phyloP scores from a whole-genome alignment of 306 rosid species.

The Gastrolobium villosum region DNA sequence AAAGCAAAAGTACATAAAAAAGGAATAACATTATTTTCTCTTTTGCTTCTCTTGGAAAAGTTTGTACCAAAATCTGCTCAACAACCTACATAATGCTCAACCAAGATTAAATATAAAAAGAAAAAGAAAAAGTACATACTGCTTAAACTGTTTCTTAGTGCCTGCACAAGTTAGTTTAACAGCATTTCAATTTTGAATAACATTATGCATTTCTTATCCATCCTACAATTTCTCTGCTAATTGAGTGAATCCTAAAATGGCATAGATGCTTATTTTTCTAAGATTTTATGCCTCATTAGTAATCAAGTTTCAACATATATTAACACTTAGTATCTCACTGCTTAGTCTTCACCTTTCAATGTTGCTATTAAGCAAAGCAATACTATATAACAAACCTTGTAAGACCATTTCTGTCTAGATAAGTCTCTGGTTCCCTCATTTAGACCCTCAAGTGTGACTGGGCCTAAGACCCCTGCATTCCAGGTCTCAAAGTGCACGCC shows the following conservation, averaged over 20 bases:
- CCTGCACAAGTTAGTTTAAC: not conserved
- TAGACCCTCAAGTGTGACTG: constrained; percentile 81
- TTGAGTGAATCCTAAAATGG: not conserved
- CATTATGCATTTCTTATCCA: not conserved
- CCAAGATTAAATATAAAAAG: not conserved
- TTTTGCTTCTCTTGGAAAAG: constrained; percentile 18
- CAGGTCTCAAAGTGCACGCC: constrained; percentile 87
- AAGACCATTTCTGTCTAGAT: constrained; percentile 86
- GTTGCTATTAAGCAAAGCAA: not conserved
- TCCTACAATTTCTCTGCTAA: not conserved
- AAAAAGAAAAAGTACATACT: not conserved
- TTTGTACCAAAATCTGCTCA: not conserved
- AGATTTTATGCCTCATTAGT: not conserved
- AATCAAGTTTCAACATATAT: not conserved
- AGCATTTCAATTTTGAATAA: not conserved
- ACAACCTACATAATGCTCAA: not conserved
- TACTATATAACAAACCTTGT: constrained; percentile 73
- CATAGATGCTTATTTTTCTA: not conserved
- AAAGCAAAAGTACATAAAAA: constrained; percentile 2
- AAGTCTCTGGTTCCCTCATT: constrained; percentile 91
- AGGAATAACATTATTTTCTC: not conserved
- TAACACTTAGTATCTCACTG: not conserved
- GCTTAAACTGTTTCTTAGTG: not conserved
- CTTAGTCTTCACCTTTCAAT: not conserved
- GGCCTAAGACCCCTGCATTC: constrained; percentile 96